Percentiles rank a stretch among this genome's conserved stretches.
Conservation (phyloP, 2,329 filamentous ascomycete species). For the Cladosporium cucumerinum region DNA sequence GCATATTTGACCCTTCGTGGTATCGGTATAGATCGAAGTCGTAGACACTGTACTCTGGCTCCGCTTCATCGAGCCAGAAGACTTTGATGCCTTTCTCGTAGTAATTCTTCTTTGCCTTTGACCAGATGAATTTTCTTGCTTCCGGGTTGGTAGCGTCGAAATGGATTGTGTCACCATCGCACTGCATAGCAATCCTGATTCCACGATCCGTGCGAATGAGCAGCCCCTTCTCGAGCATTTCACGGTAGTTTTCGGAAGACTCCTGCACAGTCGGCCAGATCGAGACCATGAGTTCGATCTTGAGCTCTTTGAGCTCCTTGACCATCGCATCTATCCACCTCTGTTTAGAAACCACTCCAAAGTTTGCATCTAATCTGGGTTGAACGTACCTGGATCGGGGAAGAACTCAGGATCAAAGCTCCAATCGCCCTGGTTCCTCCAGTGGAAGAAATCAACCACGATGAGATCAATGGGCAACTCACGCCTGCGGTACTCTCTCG, state of each 20-base stretch:
- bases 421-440: conserved; percentile 66
- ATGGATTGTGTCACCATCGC: conserved; percentile 57
- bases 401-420: conserved; percentile 58
- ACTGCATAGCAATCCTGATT: conserved; percentile 57
- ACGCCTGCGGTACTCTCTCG: conserved; percentile 56
- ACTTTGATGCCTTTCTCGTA: conserved; percentile 59
- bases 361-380: background rate
- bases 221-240: conserved; percentile 60
- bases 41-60: conserved; percentile 63
- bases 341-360: background rate
- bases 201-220: conserved; percentile 62
- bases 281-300: conserved; percentile 65
- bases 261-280: conserved; percentile 66
- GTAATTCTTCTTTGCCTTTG: conserved; percentile 58
- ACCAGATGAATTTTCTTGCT: conserved; percentile 59
- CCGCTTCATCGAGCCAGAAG: conserved; percentile 69
- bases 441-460: conserved; percentile 68
- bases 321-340: conserved; percentile 56
- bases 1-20: conserved; percentile 51
- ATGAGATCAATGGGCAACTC: conserved; percentile 61
- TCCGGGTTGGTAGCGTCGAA: conserved; percentile 63
- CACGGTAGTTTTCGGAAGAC: conserved; percentile 55
- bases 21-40: conserved; percentile 67
- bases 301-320: conserved; percentile 55
- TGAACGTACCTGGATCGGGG: conserved; percentile 50